A percentile compares a stretch with the other conserved stretches of the same genome.
phyloP scores from a whole-genome alignment of 345 rosid genomes.

The Erodium maritimum region DNA sequence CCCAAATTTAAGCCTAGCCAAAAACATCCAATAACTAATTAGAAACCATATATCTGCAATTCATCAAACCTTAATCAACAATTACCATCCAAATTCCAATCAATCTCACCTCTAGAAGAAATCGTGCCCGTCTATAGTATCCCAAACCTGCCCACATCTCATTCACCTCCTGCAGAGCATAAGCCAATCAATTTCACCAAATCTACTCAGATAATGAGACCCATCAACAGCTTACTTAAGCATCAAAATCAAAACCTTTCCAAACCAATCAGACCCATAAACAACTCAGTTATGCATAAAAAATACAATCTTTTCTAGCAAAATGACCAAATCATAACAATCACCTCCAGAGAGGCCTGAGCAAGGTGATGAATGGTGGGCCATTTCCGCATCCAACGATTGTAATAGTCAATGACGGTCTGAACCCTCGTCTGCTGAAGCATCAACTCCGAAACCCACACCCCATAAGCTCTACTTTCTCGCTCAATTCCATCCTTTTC shows the following conservation, averaged over 20 bases:
- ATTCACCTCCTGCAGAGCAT: conserved; percentile 64
- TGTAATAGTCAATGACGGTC: conserved; percentile 73
- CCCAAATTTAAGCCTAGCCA: not conserved
- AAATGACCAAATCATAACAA: not conserved
- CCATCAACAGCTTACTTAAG: not conserved
- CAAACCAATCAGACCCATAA: not conserved
- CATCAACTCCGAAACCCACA: conserved; percentile 97
- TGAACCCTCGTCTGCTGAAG: conserved; percentile 94
- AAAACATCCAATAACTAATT: not conserved
- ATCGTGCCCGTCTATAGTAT: conserved; percentile 86
- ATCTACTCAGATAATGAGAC: not conserved
- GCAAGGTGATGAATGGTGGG: conserved; percentile 66
- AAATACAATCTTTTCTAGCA: not conserved
- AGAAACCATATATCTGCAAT: not conserved
- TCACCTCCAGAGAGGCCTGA: conserved; percentile 73
- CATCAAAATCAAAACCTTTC: not conserved
- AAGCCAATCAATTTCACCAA: not conserved
- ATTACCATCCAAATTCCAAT: not conserved
- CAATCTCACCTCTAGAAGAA: conserved; percentile 61
- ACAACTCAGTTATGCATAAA: not conserved
- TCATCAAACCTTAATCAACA: not conserved
- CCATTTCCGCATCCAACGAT: conserved; percentile 90
- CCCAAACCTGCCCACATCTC: conserved; percentile 98
- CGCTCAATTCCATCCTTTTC: conserved; percentile 18
- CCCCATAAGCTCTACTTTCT: conserved; percentile 63